Conservation (phyloP, 371 early-diverging fungal species). For the Haplosporangium sp. region DNA sequence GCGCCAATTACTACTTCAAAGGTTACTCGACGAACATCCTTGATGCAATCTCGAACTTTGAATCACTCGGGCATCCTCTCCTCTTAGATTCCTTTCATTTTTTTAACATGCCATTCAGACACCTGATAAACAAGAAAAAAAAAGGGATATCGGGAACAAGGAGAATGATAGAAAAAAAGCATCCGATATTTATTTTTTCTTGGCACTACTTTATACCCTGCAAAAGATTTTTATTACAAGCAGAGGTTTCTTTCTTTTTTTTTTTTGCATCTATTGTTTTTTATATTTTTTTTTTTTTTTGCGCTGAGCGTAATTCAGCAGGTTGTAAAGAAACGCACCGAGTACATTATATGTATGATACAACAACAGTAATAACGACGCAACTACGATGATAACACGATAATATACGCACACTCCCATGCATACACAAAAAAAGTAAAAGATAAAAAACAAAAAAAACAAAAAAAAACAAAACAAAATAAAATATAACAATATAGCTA, state of each 20-base stretch:
- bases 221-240: background rate
- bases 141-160: too few relatives aligned
- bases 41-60: conserved; percentile 30
- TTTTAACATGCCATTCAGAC: background rate
- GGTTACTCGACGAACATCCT: conserved; percentile 26
- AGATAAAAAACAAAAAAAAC: background rate
- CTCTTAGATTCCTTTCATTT: conserved; percentile 9
- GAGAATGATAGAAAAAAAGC: too few relatives aligned
- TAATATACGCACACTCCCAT: too few relatives aligned
- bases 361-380: background rate
- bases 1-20: conserved; percentile 16
- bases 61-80: conserved; percentile 19
- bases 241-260: background rate
- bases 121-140: too few relatives aligned
- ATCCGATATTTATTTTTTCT: too few relatives aligned
- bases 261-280: background rate
- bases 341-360: conserved; percentile 2
- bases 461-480: conserved; percentile 4
- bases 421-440: too few relatives aligned
- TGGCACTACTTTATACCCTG: too few relatives aligned
- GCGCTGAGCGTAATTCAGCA: background rate
- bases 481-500: conserved; percentile 6
- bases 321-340: background rate
- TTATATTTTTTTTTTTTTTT: background rate
- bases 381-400: too few relatives aligned